phyloP scores from a whole-genome alignment of 177 flowering plant genomes.

The Vitis hybrid region DNA sequence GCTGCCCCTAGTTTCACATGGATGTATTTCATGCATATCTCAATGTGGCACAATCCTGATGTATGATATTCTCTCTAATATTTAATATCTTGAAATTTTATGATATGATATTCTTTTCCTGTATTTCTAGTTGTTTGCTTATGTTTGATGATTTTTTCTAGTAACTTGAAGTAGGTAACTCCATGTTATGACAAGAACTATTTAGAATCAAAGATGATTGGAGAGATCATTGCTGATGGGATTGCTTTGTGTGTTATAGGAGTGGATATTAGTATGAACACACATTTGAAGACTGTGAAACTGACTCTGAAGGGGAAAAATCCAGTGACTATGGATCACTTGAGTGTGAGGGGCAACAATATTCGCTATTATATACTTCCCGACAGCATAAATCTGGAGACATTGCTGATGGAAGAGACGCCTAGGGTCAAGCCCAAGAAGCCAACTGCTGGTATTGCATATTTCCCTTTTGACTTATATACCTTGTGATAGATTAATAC shows the following conservation, averaged over 20 bases:
- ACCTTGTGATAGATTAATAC: background rate
- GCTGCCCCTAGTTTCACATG: too few species aligned
- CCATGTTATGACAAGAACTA: too few species aligned
- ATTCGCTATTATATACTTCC: slow-evolving; percentile 93
- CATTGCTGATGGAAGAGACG: slow-evolving; percentile 91
- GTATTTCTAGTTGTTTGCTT: background rate
- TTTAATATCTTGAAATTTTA: background rate
- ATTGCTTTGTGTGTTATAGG: slow-evolving; percentile 37
- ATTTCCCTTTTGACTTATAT: background rate
- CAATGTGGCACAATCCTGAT: too few species aligned
- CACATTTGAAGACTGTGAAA: slow-evolving; percentile 92
- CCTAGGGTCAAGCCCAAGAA: slow-evolving; percentile 96
- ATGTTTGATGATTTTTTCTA: background rate
- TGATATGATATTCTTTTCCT: background rate
- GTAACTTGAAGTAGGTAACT: too few species aligned
- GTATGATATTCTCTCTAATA: too few species aligned
- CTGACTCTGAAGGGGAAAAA: slow-evolving; percentile 89
- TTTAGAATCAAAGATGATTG: too few species aligned
- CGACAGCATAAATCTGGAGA: slow-evolving; percentile 93
- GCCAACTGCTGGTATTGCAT: slow-evolving; percentile 73
- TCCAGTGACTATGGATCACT: slow-evolving; percentile 87
- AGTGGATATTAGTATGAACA: slow-evolving; percentile 96
- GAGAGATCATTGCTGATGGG: too few species aligned
- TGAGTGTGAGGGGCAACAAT: slow-evolving; percentile 92
- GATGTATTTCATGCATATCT: too few species aligned